Evolutionary conservation across 2,329 filamentous ascomycete species (phyloP).

Genomic region (Ophiocordyceps camponoti-floridani): DNA sequence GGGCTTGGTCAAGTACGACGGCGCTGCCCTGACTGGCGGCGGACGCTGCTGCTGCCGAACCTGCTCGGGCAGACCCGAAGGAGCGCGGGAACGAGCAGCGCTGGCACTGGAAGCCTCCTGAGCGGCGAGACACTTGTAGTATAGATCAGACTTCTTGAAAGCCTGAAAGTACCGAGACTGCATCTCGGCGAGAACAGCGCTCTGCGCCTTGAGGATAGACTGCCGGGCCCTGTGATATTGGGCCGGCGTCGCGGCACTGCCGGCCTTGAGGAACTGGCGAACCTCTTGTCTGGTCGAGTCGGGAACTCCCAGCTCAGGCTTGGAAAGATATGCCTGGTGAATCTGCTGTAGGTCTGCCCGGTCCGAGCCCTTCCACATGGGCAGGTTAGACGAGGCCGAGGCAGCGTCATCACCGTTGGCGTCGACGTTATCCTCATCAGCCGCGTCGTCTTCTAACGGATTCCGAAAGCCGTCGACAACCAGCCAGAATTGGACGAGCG

Average conservation of each 20-base stretch:
- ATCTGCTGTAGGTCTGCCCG: conserved; percentile 80
- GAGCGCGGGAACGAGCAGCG: conserved; percentile 1
- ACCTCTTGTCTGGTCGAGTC: conserved; percentile 52
- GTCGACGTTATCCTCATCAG: conserved; percentile 23
- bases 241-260: conserved; percentile 53
- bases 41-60: conserved; percentile 1
- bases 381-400: conserved; percentile 31
- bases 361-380: conserved; percentile 68
- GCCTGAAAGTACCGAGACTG: conserved; percentile 60
- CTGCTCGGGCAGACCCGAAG: background rate
- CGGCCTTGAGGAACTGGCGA: conserved; percentile 60
- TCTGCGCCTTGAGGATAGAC: conserved; percentile 68
- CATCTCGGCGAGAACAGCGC: conserved; percentile 68
- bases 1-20: conserved; percentile 24
- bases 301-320: conserved; percentile 63
- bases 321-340: conserved; percentile 72
- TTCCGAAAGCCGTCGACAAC: conserved; percentile 94
- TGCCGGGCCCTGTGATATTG: conserved; percentile 74
- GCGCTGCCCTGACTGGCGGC: conserved; percentile 12
- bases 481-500: conserved; percentile 92
- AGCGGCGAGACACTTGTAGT: conserved; percentile 87
- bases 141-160: conserved; percentile 87
- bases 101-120: conserved; percentile 43
- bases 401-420: conserved; percentile 30
- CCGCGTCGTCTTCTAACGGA: conserved; percentile 65